Base-by-base conservation (phyloP, 2,329 filamentous ascomycete genomes). In the Biscogniauxia mediterranea region DNA sequence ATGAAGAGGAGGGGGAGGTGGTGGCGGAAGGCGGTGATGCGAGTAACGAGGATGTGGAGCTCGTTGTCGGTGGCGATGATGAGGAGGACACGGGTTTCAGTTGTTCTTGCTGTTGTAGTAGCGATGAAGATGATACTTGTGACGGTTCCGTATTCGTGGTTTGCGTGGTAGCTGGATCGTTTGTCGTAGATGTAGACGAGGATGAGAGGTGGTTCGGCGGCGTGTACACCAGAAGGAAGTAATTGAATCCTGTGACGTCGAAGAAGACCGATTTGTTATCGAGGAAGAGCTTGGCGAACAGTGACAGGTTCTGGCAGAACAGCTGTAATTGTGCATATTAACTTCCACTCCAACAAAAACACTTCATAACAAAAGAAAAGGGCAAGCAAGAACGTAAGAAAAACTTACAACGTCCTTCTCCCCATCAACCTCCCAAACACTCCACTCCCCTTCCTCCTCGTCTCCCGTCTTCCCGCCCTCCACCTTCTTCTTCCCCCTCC, bases 221-320 rank as follows among this genome's bases (percentile, higher is more conserved):
- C 8, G 87, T 90, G 71, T 93, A 90, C 52, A 95, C 90, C 57
- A 98, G 87, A 4, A 96, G 85, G 75, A 96, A 98, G 81, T 97
- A 99, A 68, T 96, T 88, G 78, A 99, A 99, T 56, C 91, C 92
- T 4, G 88, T 87, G 53, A 97, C 93, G 72, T 99, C 95, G 80
- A 97, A 99, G 78, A 97, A 98, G 68, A 99, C 93, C 7, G 92
- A 97, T 74, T 99, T 99, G 73, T 96, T 97, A 76, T 98, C 93
- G 66, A 99, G 89, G 76, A 98, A 99, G 52, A 99, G 86, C 77
- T 98, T 99, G 26, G 93, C 93, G 75, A 98, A 97, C 53, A 99
- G 88, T 9, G 92, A 97, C 13, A 99, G 84, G 70, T 97, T 97
- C 77, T 98, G 95, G 68, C 92, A 93, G 75, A 96, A 98, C 28